These are phyloP conservation scores for Populus hybrid DNA, from an alignment of 441 rosid species.

Conservation along the genomic window DNA sequence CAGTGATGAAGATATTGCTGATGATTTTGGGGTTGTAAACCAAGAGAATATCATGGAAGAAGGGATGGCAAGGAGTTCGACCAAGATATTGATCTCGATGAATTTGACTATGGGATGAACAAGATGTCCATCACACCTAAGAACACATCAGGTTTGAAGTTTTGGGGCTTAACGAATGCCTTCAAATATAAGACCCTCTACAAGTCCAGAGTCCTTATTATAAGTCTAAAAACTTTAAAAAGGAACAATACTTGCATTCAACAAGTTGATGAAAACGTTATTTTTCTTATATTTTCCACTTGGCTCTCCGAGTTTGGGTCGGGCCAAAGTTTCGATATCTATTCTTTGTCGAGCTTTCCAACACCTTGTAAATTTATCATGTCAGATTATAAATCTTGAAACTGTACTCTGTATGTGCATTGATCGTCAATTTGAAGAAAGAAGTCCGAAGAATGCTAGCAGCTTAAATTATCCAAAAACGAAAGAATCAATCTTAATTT, in stretches of 20 bases:
- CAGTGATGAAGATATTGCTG: constrained; percentile 42
- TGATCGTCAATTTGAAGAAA: background rate
- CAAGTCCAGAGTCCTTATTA: constrained; percentile 38
- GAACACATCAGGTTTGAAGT: constrained; percentile 29
- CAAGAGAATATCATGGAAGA: constrained; percentile 21
- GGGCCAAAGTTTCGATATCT: background rate
- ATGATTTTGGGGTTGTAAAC: constrained; percentile 32
- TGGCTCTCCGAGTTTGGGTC: background rate
- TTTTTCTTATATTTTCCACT: too few species aligned
- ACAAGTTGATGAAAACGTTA: too few species aligned
- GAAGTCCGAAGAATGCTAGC: too few species aligned
- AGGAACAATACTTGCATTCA: too few species aligned
- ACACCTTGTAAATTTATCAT: background rate
- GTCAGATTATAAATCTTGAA: background rate
- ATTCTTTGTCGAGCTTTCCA: too few species aligned
- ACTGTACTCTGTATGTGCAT: background rate
- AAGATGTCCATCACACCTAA: constrained; percentile 75
- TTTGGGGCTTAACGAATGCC: constrained; percentile 24
- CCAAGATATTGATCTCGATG: constrained; percentile 34
- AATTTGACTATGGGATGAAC: constrained; percentile 47
- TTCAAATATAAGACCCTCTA: too few species aligned
- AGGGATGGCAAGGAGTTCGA: constrained; percentile 33
- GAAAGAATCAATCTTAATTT: too few species aligned
- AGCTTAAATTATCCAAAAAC: too few species aligned
- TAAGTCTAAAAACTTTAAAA: background rate